phyloP scores from a whole-genome alignment of 2,329 filamentous ascomycete species.

The Cyphellophora europaea region DNA sequence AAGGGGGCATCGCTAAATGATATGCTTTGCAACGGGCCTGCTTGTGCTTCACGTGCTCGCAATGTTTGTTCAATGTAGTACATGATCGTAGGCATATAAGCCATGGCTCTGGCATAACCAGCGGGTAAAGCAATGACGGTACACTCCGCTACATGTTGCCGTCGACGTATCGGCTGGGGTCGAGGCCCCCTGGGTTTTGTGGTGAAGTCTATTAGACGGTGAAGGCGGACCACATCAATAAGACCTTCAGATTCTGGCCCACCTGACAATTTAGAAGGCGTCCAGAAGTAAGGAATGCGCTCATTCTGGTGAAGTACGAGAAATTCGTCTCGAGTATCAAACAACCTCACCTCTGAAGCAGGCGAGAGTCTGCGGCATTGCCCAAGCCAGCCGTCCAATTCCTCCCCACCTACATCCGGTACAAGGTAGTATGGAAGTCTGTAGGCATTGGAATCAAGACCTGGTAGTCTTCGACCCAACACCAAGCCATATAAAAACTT shows the following conservation, averaged over 20 bases:
- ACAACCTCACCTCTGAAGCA: background rate
- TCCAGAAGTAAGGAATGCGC: background rate
- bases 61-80: slow-evolving; percentile 13
- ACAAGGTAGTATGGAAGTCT: slow-evolving; percentile 10
- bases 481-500: background rate
- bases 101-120: slow-evolving; percentile 9
- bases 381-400: slow-evolving; percentile 6
- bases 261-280: background rate
- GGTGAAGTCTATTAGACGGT: background rate
- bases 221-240: background rate
- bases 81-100: slow-evolving; percentile 16
- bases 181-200: background rate
- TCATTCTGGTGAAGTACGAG: background rate
- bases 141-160: slow-evolving; percentile 7
- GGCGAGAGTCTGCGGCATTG: background rate
- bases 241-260: too few relatives aligned
- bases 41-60: slow-evolving; percentile 8
- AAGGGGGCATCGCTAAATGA: slow-evolving; percentile 6
- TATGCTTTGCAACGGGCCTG: slow-evolving; percentile 8
- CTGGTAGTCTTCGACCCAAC: background rate
- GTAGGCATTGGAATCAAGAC: background rate
- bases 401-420: slow-evolving; percentile 6
- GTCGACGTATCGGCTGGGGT: background rate
- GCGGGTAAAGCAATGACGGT: slow-evolving; percentile 12
- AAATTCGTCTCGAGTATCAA: background rate